Conservation (phyloP, 2,329 filamentous ascomycete genomes). For the Saccharata proteae region DNA sequence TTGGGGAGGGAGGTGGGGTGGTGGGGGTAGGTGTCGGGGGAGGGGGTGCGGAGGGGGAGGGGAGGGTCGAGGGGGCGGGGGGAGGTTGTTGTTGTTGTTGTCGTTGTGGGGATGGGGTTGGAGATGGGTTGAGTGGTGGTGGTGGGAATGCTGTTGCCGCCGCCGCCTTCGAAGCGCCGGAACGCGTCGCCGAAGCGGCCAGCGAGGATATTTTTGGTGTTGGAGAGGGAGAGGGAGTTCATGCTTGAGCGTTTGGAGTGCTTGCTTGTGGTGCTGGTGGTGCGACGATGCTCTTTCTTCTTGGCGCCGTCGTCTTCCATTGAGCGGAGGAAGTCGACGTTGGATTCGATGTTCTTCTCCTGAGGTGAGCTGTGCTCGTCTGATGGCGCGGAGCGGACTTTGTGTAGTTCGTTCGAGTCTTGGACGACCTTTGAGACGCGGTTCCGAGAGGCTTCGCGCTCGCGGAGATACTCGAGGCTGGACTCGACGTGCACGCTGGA, state of each 20-base stretch:
- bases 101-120: slow-evolving; percentile 14
- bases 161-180: slow-evolving; percentile 63
- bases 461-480: slow-evolving; percentile 70
- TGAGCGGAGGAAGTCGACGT: slow-evolving; percentile 70
- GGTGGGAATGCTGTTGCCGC: slow-evolving; percentile 26
- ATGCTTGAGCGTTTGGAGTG: slow-evolving; percentile 63
- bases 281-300: slow-evolving; percentile 43
- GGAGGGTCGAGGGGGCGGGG: slow-evolving; percentile 12
- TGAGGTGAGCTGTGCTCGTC: slow-evolving; percentile 32
- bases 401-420: slow-evolving; percentile 10
- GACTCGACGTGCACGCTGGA: slow-evolving; percentile 74
- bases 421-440: slow-evolving; percentile 16
- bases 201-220: slow-evolving; percentile 70
- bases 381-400: slow-evolving; percentile 15
- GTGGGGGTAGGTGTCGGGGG: neutral
- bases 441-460: slow-evolving; percentile 49
- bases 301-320: slow-evolving; percentile 45
- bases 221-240: slow-evolving; percentile 53
- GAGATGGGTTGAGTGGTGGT: slow-evolving; percentile 17
- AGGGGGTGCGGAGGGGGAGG: slow-evolving; percentile 9
- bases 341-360: slow-evolving; percentile 60
- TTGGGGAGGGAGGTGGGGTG: slow-evolving; percentile 1
- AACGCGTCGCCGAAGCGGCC: slow-evolving; percentile 91
- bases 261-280: slow-evolving; percentile 44
- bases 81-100: slow-evolving; percentile 11